phyloP scores from a whole-genome alignment of 1,139 yeast genomes.

The Sugiyamaella grinbergsii region DNA sequence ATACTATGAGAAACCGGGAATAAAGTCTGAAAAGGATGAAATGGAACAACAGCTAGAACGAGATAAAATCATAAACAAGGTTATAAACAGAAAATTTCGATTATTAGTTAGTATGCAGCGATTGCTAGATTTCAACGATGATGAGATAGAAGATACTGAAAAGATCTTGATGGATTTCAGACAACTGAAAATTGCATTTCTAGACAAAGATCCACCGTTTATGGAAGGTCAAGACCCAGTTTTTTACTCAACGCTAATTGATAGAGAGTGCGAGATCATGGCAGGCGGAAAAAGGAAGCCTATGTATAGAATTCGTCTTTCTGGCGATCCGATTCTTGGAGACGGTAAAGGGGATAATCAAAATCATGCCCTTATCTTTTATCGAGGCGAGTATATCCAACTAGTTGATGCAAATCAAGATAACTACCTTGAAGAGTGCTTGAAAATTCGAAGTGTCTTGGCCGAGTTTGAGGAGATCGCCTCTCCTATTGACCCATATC shows the following conservation, averaged over 20 bases:
- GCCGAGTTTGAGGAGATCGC: slow-evolving; percentile 74
- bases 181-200: slow-evolving; percentile 57
- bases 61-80: slow-evolving; percentile 45
- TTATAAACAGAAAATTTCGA: slow-evolving; percentile 65
- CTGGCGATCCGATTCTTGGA: slow-evolving; percentile 87
- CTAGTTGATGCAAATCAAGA: slow-evolving; percentile 89
- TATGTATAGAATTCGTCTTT: slow-evolving; percentile 58
- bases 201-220: slow-evolving; percentile 52
- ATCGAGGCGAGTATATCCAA: slow-evolving; percentile 85
- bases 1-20: not conserved
- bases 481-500: slow-evolving; percentile 31
- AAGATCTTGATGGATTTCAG: slow-evolving; percentile 65
- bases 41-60: slow-evolving; percentile 31
- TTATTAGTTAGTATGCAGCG: slow-evolving; percentile 75
- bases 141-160: slow-evolving; percentile 59
- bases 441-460: slow-evolving; percentile 73
- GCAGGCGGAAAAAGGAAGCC: slow-evolving; percentile 50
- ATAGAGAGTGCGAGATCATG: slow-evolving; percentile 50
- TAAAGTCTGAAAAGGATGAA: slow-evolving; percentile 43
- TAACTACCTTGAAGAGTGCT: slow-evolving; percentile 80
- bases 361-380: slow-evolving; percentile 72
- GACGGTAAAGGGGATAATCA: slow-evolving; percentile 92
- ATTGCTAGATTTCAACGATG: slow-evolving; percentile 51
- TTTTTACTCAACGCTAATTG: slow-evolving; percentile 66
- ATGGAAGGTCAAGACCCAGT: slow-evolving; percentile 35